Evolutionary conservation across 371 early-diverging fungal species (phyloP).

Genomic region (Mortierella sp.): DNA sequence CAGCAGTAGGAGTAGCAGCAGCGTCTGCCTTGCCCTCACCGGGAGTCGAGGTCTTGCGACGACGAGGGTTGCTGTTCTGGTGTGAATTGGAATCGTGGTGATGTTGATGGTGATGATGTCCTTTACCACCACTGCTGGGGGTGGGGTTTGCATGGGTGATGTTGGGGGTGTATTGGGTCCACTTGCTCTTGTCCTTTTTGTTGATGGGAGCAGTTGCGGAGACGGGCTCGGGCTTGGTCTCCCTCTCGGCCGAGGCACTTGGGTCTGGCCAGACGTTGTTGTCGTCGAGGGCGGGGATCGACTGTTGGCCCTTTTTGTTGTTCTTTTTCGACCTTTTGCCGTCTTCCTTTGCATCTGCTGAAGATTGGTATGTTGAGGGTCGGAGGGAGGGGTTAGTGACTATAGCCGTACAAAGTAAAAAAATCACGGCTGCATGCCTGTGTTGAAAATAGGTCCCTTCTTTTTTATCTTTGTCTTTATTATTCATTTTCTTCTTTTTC

Average conservation of each 20-base stretch:
- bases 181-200: slow-evolving; percentile 70
- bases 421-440: too few relatives aligned
- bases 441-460: too few relatives aligned
- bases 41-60: slow-evolving; percentile 28
- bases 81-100: slow-evolving; percentile 15
- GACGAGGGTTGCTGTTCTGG: slow-evolving; percentile 23
- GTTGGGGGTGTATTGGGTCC: slow-evolving; percentile 73
- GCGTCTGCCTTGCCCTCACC: slow-evolving; percentile 12
- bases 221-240: slow-evolving; percentile 43
- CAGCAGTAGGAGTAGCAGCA: slow-evolving; percentile 7
- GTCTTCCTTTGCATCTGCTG: slow-evolving; percentile 43
- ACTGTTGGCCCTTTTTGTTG: slow-evolving; percentile 58
- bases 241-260: slow-evolving; percentile 53
- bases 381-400: background rate
- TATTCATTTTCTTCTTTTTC: too few relatives aligned
- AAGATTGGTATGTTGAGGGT: background rate
- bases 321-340: slow-evolving; percentile 54
- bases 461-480: too few relatives aligned
- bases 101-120: background rate
- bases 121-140: slow-evolving; percentile 29
- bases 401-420: too few relatives aligned
- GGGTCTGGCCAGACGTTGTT: slow-evolving; percentile 49
- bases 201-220: slow-evolving; percentile 39
- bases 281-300: slow-evolving; percentile 32
- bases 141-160: slow-evolving; percentile 70